Evolutionary conservation across 1,139 yeast species (phyloP), one percentile per base, ranked within the genome.

Genomic region (Hyphopichia burtonii): DNA sequence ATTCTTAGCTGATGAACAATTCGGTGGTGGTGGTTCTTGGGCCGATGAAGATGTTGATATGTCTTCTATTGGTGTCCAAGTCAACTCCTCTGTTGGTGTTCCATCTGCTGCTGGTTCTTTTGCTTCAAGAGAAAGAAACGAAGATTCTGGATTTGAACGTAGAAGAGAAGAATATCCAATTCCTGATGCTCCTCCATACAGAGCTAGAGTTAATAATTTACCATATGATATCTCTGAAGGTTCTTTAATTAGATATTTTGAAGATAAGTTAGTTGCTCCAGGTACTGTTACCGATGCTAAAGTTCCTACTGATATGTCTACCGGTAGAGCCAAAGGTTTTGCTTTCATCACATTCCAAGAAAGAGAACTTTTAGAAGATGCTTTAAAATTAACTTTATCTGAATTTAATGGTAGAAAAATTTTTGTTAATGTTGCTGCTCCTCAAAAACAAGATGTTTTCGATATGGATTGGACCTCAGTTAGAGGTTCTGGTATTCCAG

Each of bases 161-260:
- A 74, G 76, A 49, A 78, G 88, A 64, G 78, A 74, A 49, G 93
- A 83, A 57, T 86, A 70, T 56, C 96, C 96, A 36, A 75, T 94
- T 48, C 99, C 99, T 38, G 95, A 90, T 56, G 76, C 71, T 42
- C 91, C 97, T 25, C 99, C 99, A 43, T 94, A 68, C 74, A 86
- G 88, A 58, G 97, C 96, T 17, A 81, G 90, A 65, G 76, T 93
- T 53, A 80, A 82, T 59, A 90, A 91, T 66, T 78, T 94, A 60
- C 90, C 96, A 45, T 87, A 89, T 83, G 93, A 86, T 50, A 78
- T 81, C 37, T 67, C 74, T 44, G 96, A 91, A 62, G 81, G 73
- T 31, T 80, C 74, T 36, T 74, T 93, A 47, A 71, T 66, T 42
- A 80, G 79, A 37, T 86, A 87, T 71, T 82, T 91, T 48, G 84